Evolutionary conservation across 192 early-diverging fungal species (phyloP).

Genomic region (Coemansia erecta): DNA sequence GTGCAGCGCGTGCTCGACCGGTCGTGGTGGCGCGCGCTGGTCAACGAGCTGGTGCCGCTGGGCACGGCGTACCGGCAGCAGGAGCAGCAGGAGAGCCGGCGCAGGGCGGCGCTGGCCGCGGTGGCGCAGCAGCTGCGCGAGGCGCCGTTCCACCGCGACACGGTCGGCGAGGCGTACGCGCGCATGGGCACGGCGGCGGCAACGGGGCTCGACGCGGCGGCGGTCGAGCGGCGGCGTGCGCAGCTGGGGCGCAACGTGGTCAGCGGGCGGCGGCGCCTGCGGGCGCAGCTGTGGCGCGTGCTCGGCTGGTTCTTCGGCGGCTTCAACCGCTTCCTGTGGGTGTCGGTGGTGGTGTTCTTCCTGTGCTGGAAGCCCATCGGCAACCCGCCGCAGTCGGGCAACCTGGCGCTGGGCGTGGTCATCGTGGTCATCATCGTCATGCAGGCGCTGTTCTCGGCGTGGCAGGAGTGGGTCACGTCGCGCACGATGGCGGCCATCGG

Average conservation of each 20-base stretch:
- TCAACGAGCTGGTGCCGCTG: constrained; percentile 34
- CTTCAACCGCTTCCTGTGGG: constrained; percentile 69
- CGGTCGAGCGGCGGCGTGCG: constrained; percentile 10
- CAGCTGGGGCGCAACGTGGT: constrained; percentile 23
- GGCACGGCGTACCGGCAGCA: constrained; percentile 36
- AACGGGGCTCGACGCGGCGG: constrained; percentile 21
- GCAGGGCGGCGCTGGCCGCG: constrained; percentile 14
- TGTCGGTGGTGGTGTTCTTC: constrained; percentile 62
- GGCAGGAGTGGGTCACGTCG: constrained; percentile 67
- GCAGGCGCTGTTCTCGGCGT: constrained; percentile 68
- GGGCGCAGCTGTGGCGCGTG: constrained; percentile 4
- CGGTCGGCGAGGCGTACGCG: constrained; percentile 14
- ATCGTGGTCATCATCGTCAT: constrained; percentile 64
- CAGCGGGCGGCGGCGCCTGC: constrained; percentile 3
- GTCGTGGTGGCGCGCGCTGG: constrained; percentile 26
- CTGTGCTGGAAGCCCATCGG: constrained; percentile 66
- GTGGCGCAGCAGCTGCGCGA: constrained; percentile 30
- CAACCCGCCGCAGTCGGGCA: constrained; percentile 55
- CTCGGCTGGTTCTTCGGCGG: constrained; percentile 61
- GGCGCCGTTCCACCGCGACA: constrained; percentile 20
- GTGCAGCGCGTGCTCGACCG: constrained; percentile 6
- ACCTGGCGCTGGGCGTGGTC: constrained; percentile 60
- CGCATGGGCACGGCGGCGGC: constrained; percentile 24
- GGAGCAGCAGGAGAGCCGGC: constrained; percentile 25
- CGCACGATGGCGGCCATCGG: constrained; percentile 70